phyloP scores from a whole-genome alignment of 768 basidiomycete species.

The Lactifluus piperatus region DNA sequence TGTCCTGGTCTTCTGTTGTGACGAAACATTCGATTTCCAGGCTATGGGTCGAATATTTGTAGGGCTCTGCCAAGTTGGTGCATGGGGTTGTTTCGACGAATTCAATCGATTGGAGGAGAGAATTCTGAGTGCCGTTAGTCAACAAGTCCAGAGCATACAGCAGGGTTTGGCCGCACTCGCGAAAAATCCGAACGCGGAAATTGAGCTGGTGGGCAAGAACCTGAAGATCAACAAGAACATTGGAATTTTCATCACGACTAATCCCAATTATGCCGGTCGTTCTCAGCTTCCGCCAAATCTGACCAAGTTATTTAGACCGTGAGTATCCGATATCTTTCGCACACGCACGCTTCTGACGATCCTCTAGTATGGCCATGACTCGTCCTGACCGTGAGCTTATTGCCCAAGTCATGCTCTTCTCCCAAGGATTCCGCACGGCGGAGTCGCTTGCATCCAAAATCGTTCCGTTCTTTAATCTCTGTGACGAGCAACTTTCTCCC shows the following conservation, averaged over 20 bases:
- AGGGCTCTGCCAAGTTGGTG: slow-evolving; percentile 97
- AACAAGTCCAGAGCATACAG: slow-evolving; percentile 98
- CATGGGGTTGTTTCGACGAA: slow-evolving; percentile 98
- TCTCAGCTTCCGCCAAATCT: slow-evolving; percentile 82
- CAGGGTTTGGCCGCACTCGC: slow-evolving; percentile 81
- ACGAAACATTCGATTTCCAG: slow-evolving; percentile 99
- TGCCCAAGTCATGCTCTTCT: slow-evolving; percentile 98
- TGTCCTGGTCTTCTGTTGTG: slow-evolving; percentile 99
- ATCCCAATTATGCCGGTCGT: slow-evolving; percentile 97
- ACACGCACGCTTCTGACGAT: background rate
- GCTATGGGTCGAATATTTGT: slow-evolving; percentile 99
- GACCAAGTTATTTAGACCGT: slow-evolving; percentile 92
- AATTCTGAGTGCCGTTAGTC: slow-evolving; percentile 95
- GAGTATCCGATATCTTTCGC: slow-evolving; percentile 26
- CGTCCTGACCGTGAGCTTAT: slow-evolving; percentile 97
- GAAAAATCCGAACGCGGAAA: slow-evolving; percentile 81
- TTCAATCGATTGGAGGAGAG: slow-evolving; percentile 98
- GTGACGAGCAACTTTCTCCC: slow-evolving; percentile 91
- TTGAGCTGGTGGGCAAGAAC: slow-evolving; percentile 92
- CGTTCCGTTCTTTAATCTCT: slow-evolving; percentile 98
- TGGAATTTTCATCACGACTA: slow-evolving; percentile 99
- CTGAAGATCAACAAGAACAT: slow-evolving; percentile 92
- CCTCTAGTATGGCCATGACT: slow-evolving; percentile 92
- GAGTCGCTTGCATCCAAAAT: slow-evolving; percentile 97
- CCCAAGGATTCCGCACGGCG: slow-evolving; percentile 97